Conservation (phyloP, 2,329 filamentous ascomycete species). For the Sarocladium brachiariae region DNA sequence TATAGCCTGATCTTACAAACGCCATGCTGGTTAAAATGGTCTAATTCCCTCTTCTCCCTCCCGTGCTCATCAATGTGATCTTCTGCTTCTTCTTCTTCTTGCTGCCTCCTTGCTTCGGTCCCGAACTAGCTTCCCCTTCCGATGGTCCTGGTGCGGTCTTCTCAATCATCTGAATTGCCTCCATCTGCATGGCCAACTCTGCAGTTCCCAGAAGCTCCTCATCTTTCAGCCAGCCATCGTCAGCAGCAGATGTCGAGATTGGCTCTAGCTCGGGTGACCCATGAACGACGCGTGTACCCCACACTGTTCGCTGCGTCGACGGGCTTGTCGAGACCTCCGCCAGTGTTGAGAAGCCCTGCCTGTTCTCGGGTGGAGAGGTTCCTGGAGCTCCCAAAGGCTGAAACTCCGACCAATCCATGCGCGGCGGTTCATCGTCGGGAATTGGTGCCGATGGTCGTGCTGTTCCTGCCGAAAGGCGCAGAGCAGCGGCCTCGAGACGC, state of each 20-base stretch:
- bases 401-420: constrained; percentile 55
- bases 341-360: constrained; percentile 58
- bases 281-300: constrained; percentile 72
- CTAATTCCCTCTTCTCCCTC: constrained; percentile 38
- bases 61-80: constrained; percentile 66
- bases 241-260: constrained; percentile 23
- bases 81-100: constrained; percentile 65
- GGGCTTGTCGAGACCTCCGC: constrained; percentile 79
- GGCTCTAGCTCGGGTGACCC: constrained; percentile 48
- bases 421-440: constrained; percentile 18
- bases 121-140: constrained; percentile 12
- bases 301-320: constrained; percentile 70
- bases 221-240: constrained; percentile 83
- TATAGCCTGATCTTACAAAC: neutral
- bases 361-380: constrained; percentile 48
- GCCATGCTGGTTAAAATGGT: neutral
- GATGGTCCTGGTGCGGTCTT: constrained; percentile 11
- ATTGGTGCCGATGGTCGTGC: neutral
- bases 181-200: constrained; percentile 54
- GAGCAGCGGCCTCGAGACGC: constrained; percentile 65
- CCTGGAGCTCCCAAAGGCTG: constrained; percentile 47
- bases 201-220: constrained; percentile 63
- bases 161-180: constrained; percentile 41
- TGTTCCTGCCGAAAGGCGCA: constrained; percentile 34
- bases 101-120: constrained; percentile 22